Percentiles rank a stretch among this genome's conserved stretches.
phyloP scores from a whole-genome alignment of 2,329 filamentous ascomycete genomes.

The Sarocladium kiliense region DNA sequence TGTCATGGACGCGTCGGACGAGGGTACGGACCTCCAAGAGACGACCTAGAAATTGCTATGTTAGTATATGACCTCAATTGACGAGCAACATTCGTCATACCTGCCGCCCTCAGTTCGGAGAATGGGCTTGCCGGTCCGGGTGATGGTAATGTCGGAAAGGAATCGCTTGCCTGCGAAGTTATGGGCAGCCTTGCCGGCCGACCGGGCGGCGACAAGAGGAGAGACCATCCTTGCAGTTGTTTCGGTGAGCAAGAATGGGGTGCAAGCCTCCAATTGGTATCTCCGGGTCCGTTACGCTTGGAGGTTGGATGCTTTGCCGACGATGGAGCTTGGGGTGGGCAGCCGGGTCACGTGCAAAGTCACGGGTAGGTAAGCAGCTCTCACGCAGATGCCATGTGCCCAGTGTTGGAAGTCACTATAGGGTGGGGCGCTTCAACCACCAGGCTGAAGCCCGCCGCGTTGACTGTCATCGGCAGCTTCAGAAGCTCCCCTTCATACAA shows the following conservation, averaged over 20 bases:
- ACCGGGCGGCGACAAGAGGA: conserved; percentile 52
- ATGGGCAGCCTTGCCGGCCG: conserved; percentile 41
- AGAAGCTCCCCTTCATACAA: conserved; percentile 4
- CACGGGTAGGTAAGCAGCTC: conserved; percentile 13
- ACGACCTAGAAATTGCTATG: conserved; percentile 56
- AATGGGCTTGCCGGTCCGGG: conserved; percentile 93
- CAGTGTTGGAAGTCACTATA: background rate
- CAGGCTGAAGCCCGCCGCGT: conserved; percentile 10
- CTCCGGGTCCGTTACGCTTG: conserved; percentile 3
- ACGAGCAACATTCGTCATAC: conserved; percentile 43
- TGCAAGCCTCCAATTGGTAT: conserved; percentile 24
- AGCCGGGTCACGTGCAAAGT: conserved; percentile 20
- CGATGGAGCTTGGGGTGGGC: conserved; percentile 15
- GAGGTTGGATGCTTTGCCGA: conserved; percentile 17
- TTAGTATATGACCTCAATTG: background rate
- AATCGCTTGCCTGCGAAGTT: conserved; percentile 45
- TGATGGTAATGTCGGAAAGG: conserved; percentile 83
- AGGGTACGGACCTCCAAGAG: conserved; percentile 67
- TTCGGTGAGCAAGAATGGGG: conserved; percentile 23
- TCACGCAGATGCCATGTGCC: background rate
- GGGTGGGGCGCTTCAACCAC: conserved; percentile 1
- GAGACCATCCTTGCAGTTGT: conserved; percentile 45
- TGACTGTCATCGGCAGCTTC: conserved; percentile 9
- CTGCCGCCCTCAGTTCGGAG: conserved; percentile 84
- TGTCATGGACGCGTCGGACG: conserved; percentile 13